Evolutionary conservation across 805 yeast genomes (phyloP).

Genomic region (Suhomyces vadensis): DNA sequence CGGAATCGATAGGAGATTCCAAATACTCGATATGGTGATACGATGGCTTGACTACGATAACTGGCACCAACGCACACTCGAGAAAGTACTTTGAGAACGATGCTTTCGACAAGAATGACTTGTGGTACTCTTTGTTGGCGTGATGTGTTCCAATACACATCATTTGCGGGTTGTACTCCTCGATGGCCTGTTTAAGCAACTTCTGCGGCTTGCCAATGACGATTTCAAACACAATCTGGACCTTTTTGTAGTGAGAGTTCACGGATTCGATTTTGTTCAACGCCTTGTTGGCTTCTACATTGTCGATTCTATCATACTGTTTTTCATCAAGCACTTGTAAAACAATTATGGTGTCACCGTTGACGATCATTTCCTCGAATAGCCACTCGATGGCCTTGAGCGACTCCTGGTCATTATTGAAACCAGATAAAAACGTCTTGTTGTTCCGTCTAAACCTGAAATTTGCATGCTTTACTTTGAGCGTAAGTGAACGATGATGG

Average conservation of each 20-base stretch:
- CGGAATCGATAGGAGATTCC: constrained; percentile 31
- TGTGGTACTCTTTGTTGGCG: constrained; percentile 22
- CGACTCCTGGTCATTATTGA: constrained; percentile 38
- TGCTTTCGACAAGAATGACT: constrained; percentile 32
- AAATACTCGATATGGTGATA: constrained; percentile 34
- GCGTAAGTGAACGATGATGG: constrained; percentile 36
- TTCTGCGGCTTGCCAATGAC: constrained; percentile 45
- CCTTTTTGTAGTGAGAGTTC: constrained; percentile 36
- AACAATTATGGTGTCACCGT: constrained; percentile 45
- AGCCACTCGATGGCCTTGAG: constrained; percentile 45
- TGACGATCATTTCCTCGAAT: constrained; percentile 43
- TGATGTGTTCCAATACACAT: constrained; percentile 46
- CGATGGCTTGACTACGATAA: constrained; percentile 43
- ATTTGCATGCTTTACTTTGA: constrained; percentile 43
- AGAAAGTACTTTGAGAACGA: constrained; percentile 42
- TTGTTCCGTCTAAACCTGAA: constrained; percentile 46
- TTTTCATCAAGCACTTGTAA: constrained; percentile 45
- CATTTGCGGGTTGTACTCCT: constrained; percentile 46
- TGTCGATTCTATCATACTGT: constrained; percentile 28
- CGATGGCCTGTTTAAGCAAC: constrained; percentile 38
- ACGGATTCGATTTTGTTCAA: constrained; percentile 33
- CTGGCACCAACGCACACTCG: constrained; percentile 47
- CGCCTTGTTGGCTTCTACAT: constrained; percentile 26
- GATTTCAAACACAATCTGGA: constrained; percentile 41
- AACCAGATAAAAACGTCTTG: constrained; percentile 43